phyloP scores from a whole-genome alignment of 202 grass and related monocot genomes.

The Panicum hallii region DNA sequence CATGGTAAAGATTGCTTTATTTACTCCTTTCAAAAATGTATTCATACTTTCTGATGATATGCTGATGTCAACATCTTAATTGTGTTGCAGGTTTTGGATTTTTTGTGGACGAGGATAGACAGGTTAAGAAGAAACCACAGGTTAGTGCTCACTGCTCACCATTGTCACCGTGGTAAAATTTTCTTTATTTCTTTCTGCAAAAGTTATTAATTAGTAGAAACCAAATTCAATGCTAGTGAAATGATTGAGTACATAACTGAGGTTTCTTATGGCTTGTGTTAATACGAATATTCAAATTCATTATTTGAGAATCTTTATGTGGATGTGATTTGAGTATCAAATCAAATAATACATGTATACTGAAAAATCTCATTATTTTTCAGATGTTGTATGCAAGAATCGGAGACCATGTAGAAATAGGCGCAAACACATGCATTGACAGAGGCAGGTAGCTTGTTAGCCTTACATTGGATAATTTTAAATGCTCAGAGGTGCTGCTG shows the following conservation, averaged over 20 bases:
- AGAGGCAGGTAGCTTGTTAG: conserved; percentile 75
- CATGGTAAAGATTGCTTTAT: background rate
- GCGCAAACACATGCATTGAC: conserved; percentile 91
- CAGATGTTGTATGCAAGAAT: conserved; percentile 74
- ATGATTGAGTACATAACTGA: conserved; percentile 19
- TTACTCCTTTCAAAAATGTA: background rate
- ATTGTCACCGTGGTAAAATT: background rate
- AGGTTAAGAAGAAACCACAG: conserved; percentile 84
- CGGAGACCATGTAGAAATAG: conserved; percentile 86
- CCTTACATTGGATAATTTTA: background rate
- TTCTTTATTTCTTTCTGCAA: background rate
- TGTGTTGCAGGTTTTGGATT: conserved; percentile 81
- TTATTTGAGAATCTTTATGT: conserved; percentile 23
- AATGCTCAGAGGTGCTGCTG: background rate
- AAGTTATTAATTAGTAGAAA: background rate
- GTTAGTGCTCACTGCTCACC: conserved; percentile 33
- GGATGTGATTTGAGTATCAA: background rate
- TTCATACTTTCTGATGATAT: background rate
- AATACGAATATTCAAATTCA: background rate
- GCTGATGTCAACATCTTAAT: background rate
- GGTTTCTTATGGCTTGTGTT: background rate
- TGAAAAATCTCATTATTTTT: conserved; percentile 36
- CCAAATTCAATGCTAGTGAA: background rate
- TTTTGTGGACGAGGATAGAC: conserved; percentile 75
- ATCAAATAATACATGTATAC: background rate